Evolutionary conservation across 495 filamentous ascomycete genomes (phyloP).

Genomic region (Hypoxylon rickii): DNA sequence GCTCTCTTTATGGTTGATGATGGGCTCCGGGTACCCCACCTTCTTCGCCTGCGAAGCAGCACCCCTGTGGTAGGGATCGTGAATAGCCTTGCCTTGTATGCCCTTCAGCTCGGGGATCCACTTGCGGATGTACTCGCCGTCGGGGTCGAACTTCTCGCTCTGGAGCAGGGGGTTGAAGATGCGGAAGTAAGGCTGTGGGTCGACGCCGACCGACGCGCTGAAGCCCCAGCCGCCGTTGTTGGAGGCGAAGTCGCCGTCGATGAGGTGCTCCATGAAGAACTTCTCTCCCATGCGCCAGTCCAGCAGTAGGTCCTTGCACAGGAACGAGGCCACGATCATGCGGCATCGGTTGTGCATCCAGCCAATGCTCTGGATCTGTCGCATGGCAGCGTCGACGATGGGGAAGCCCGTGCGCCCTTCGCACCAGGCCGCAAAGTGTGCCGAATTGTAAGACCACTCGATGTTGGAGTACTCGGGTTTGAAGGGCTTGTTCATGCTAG

Average conservation of each 20-base stretch:
- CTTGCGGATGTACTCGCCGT: conserved; percentile 70
- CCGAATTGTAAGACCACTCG: conserved; percentile 74
- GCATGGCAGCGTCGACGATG: conserved; percentile 92
- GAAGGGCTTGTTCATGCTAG: conserved; percentile 95
- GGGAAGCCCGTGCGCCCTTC: conserved; percentile 80
- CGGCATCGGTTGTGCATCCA: conserved; percentile 92
- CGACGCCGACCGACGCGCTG: conserved; percentile 76
- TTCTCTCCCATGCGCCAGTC: conserved; percentile 91
- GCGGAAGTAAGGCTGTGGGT: conserved; percentile 90
- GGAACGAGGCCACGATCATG: conserved; percentile 87
- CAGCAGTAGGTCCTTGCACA: conserved; percentile 82
- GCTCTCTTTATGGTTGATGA: conserved; percentile 73
- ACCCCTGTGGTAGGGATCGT: conserved; percentile 77
- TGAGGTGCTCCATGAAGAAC: conserved; percentile 85
- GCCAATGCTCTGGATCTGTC: conserved; percentile 69
- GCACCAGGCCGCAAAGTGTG: conserved; percentile 75
- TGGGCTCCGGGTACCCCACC: conserved; percentile 72
- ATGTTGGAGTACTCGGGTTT: conserved; percentile 86
- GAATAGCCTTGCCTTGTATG: conserved; percentile 66
- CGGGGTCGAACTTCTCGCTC: conserved; percentile 79
- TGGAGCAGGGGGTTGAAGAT: conserved; percentile 90
- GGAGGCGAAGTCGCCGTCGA: conserved; percentile 91
- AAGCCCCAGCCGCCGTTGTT: conserved; percentile 97
- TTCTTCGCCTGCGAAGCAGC: conserved; percentile 61
- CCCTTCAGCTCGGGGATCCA: conserved; percentile 73